Conservation (phyloP, 2,329 filamentous ascomycete species). For the Ophiocordyceps camponoti-rufipedis region DNA sequence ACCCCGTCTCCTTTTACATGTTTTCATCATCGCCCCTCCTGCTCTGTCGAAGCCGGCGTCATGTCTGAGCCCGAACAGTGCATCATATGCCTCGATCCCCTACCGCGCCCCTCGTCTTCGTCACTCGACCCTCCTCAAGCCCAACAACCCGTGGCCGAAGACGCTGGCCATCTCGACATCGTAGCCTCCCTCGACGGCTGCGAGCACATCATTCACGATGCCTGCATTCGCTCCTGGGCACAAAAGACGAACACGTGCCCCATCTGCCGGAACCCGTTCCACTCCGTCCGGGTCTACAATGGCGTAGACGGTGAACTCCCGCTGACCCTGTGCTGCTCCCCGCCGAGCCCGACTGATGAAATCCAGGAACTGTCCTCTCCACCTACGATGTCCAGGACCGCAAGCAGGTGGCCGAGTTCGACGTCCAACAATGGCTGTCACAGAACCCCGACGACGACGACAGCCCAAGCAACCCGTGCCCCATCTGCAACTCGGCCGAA, state of each 20-base stretch:
- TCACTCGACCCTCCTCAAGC: neutral
- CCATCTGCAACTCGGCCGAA: conserved; percentile 65
- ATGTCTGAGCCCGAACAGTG: conserved; percentile 44
- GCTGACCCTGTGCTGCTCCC: neutral
- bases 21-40: conserved; percentile 20
- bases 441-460: conserved; percentile 51
- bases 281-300: conserved; percentile 71
- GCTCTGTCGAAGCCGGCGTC: conserved; percentile 21
- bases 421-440: conserved; percentile 55
- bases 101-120: conserved; percentile 18
- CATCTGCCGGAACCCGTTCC: conserved; percentile 85
- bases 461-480: conserved; percentile 54
- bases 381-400: conserved; percentile 58
- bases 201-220: conserved; percentile 82
- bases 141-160: conserved; percentile 7
- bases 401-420: conserved; percentile 79
- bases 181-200: conserved; percentile 54
- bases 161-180: conserved; percentile 19
- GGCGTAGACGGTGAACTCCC: conserved; percentile 49
- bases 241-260: conserved; percentile 95
- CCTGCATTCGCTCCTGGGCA: conserved; percentile 85
- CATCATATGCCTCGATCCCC: conserved; percentile 50
- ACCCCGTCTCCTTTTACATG: conserved; percentile 21
- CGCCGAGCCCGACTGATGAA: neutral
- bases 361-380: conserved; percentile 36